Base-by-base conservation (phyloP, 192 early-diverging fungal genomes). In the Oehlia diaphana region DNA sequence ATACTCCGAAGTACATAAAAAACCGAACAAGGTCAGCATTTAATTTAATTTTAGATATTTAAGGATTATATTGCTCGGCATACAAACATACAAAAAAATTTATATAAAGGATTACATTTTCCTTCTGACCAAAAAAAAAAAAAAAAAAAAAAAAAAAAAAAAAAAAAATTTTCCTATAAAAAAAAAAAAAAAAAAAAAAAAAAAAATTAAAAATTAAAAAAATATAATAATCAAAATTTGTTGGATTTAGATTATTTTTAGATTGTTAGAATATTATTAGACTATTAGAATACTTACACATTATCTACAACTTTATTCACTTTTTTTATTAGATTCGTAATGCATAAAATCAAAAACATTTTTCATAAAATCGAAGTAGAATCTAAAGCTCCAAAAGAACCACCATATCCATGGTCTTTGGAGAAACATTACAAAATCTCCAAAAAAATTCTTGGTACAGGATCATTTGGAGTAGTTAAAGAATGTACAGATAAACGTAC, bases 401-500 rank as follows among this genome's bases (percentile, higher is more conserved):
- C 53, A 58, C 16, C 19, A 21, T 58, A 58, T 21, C 53, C 53
- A 58, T 58, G 53, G 53, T 58, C 53, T 7, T 19, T 58, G 21
- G 77, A 80, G 19, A 49, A 68, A 13, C 58, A 39, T 12, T 90
- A 89, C 62, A 81, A 82, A 61, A 72, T 90, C 33, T 87, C 87
- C 9, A 86, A 86, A 37, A 86, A 83, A 61, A 82, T 85, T 9
- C 77, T 89, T 7, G 86, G 87, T 28, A 83, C 83, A 0, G 89
- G 86, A 19, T 85, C 86, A 6, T 92, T 91, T 88, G 93, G 90
- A 0, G 85, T 87, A 1, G 92, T 95, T 16, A 91, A 92, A 75
- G 90, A 92, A 81, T 89, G 88, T 77, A 86, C 87, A 33, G 86
- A 92, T 16, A 90, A 88, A 75, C 69, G 79, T 6, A 90, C 92